A percentile compares a stretch with the other conserved stretches of the same genome.
phyloP scores from a whole-genome alignment of 495 filamentous ascomycete species.

The Aspergillus biplanus region DNA sequence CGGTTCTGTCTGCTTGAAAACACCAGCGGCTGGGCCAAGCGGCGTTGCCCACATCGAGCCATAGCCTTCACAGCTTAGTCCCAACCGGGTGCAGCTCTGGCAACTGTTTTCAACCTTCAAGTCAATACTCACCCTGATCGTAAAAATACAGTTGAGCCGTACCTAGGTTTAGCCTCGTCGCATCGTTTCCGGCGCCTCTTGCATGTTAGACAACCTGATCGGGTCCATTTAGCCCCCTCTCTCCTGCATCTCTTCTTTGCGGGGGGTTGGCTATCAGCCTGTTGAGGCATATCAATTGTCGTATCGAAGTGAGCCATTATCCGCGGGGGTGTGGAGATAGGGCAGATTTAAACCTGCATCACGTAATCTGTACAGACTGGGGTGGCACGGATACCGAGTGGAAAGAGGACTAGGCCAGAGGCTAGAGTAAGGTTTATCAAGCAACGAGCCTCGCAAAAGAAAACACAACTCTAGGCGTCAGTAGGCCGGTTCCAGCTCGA shows the following conservation, averaged over 20 bases:
- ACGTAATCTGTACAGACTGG: conserved; percentile 12
- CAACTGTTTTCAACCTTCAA: conserved; percentile 32
- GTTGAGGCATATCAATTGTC: conserved; percentile 2
- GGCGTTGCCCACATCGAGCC: conserved; percentile 48
- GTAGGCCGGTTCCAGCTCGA: background rate
- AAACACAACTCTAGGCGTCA: background rate
- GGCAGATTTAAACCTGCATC: background rate
- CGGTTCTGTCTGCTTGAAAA: conserved; percentile 32
- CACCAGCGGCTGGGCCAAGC: conserved; percentile 37
- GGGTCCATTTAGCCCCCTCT: conserved; percentile 46
- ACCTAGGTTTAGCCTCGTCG: conserved; percentile 51
- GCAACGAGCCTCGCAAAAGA: background rate
- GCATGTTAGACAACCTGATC: conserved; percentile 49
- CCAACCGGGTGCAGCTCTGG: conserved; percentile 44
- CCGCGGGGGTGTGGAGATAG: conserved; percentile 1
- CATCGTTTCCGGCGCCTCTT: conserved; percentile 50
- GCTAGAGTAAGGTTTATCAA: background rate
- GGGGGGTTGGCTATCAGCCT: background rate
- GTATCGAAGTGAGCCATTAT: conserved; percentile 12
- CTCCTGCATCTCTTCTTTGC: conserved; percentile 36
- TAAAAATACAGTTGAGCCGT: background rate
- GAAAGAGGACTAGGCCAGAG: background rate
- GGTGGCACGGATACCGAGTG: background rate
- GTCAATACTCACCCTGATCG: background rate
- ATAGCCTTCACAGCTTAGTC: conserved; percentile 48